These are phyloP conservation scores for Cercospora beticola DNA, from an alignment of 2,329 filamentous ascomycete species.

Conservation along the genomic window DNA sequence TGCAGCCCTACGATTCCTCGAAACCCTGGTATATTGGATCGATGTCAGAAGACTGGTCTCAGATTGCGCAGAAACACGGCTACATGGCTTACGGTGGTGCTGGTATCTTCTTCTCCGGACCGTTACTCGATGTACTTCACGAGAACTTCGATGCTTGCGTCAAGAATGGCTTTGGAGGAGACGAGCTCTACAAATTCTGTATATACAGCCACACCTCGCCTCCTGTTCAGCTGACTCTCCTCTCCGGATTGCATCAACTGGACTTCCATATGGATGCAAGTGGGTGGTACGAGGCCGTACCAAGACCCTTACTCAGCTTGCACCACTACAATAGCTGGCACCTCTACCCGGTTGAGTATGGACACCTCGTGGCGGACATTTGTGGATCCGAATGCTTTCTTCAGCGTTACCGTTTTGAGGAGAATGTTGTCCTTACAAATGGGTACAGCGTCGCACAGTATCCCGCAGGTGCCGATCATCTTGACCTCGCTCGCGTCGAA, in stretches of 20 bases:
- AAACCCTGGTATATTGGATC: slow-evolving; percentile 19
- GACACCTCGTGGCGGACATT: slow-evolving; percentile 19
- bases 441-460: slow-evolving; percentile 20
- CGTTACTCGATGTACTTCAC: slow-evolving; percentile 11
- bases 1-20: slow-evolving; percentile 14
- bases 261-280: slow-evolving; percentile 14
- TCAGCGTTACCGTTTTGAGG: slow-evolving; percentile 17
- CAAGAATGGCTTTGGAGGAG: background rate
- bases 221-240: slow-evolving; percentile 12
- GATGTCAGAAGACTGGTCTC: slow-evolving; percentile 15
- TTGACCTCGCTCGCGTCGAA: slow-evolving; percentile 16
- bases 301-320: slow-evolving; percentile 8
- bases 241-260: slow-evolving; percentile 21
- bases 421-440: slow-evolving; percentile 20
- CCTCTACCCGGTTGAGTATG: slow-evolving; percentile 10
- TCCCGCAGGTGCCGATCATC: slow-evolving; percentile 9
- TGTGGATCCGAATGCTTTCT: slow-evolving; percentile 18
- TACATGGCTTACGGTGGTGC: slow-evolving; percentile 23
- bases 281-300: slow-evolving; percentile 19
- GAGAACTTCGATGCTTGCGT: slow-evolving; percentile 15
- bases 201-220: slow-evolving; percentile 14
- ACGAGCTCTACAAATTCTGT: slow-evolving; percentile 14
- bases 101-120: slow-evolving; percentile 18
- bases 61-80: slow-evolving; percentile 12
- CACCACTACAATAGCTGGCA: slow-evolving; percentile 23